Base-by-base conservation (phyloP, 768 basidiomycete genomes). In the Tricholoma terreum region DNA sequence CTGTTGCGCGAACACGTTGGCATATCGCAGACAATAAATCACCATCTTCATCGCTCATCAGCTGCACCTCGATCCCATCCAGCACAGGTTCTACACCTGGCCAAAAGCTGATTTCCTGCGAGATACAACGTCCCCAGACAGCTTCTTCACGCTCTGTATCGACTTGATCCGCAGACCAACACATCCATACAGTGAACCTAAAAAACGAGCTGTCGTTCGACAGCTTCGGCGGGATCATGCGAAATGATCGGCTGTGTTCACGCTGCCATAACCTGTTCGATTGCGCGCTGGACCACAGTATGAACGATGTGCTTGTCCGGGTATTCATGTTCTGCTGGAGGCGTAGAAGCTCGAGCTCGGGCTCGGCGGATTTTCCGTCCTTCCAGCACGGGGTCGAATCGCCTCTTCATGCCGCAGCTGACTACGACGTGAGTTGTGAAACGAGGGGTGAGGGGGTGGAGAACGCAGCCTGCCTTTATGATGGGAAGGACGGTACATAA, bases 61-160 rank as follows among this genome's bases (percentile, higher is more conserved):
- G 78, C 67, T 99, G 97, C 0, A 85, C 77, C 67, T 98, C 95
- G 66, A 98, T 98, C 0, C 84, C 89, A 66, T 98, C 97, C 61
- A 99, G 72, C 6, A 94, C 94, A 45, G 91, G 80, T 69, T 99
- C 97, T 71, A 99, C 80, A 69, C 89, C 90, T 21, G 98, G 78
- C 97, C 97, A 98, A 67, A 99, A 98, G 72, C 98, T 98, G 78
- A 99, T 94, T 71, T 98, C 97, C 67, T 99, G 97, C 0, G 93
- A 4, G 91, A 92, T 0, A 87, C 80, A 30, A 98, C 96, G 65
- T 98, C 96, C 21, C 97, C 80, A 2, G 85, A 87, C n/a, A 99
- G 84, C 69, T 96, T 97, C 6, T 97, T 98, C 51, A 98, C 94
- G 0, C 89, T 84, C 71, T 98, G 97, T 55, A 98, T 96, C 30